These are phyloP conservation scores for Candida ipomoeae DNA, from an alignment of 805 yeast species.

Conservation along the genomic window DNA sequence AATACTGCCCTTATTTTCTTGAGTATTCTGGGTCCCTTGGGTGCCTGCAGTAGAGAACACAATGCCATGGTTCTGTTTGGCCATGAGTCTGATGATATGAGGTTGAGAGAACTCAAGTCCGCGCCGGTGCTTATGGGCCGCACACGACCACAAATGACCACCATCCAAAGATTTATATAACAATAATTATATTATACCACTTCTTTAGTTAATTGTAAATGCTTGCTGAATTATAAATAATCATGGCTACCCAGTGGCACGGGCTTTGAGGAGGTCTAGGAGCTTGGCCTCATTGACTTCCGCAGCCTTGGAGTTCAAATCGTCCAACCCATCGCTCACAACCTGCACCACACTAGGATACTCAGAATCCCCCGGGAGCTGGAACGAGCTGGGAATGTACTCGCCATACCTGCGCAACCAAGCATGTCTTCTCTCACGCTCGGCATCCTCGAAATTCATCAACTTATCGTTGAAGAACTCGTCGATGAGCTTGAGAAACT, in stretches of 20 bases:
- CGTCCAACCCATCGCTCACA: conserved; percentile 39
- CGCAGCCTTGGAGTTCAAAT: conserved; percentile 8
- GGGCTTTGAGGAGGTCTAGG: conserved; percentile 8
- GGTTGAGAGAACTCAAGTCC: no score
- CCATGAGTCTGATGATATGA: not conserved
- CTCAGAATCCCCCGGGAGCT: conserved; percentile 33
- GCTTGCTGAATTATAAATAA: not conserved
- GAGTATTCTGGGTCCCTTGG: no score
- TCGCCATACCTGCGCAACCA: conserved; percentile 40
- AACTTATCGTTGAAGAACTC: conserved; percentile 34
- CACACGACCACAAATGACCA: not conserved
- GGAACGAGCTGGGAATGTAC: conserved; percentile 38
- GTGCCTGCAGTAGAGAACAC: conserved; percentile 1
- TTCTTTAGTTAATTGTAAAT: no score
- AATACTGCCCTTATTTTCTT: not conserved
- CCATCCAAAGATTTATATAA: no score
- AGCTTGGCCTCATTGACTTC: conserved; percentile 11
- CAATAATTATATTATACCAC: no score
- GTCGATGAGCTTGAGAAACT: conserved; percentile 28
- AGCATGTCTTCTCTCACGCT: conserved; percentile 28
- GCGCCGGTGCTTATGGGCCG: not conserved
- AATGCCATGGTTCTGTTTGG: not conserved
- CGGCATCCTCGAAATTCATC: conserved; percentile 29
- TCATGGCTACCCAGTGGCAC: not conserved
- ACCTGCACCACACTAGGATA: conserved; percentile 40